These are phyloP conservation scores for Chaetomium olivaceum DNA, from an alignment of 2,329 filamentous ascomycete genomes.

Conservation along the genomic window DNA sequence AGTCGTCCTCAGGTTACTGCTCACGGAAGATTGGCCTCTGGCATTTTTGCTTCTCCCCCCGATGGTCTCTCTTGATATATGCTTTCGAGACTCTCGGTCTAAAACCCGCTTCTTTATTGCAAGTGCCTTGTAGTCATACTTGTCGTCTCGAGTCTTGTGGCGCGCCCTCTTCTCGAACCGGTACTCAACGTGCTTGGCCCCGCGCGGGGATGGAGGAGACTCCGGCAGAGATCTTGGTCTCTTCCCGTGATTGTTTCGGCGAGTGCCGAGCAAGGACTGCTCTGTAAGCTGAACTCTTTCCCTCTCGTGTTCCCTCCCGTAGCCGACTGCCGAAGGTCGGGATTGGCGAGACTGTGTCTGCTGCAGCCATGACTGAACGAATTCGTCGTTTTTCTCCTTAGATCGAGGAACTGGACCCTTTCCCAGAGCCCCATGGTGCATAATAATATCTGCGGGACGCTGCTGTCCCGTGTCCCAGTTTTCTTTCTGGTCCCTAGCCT, in stretches of 20 bases:
- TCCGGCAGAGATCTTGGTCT: constrained; percentile 19
- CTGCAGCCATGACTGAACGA: constrained; percentile 31
- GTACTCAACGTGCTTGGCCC: constrained; percentile 15
- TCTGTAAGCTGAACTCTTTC: background rate
- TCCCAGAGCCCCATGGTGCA: background rate
- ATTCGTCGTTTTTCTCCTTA: constrained; percentile 21
- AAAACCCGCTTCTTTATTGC: background rate
- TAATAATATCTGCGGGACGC: background rate
- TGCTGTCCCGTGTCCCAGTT: background rate
- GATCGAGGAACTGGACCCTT: background rate
- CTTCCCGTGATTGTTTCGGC: constrained; percentile 20
- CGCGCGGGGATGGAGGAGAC: constrained; percentile 26
- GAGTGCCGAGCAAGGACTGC: background rate
- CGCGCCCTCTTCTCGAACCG: constrained; percentile 54
- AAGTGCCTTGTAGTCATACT: constrained; percentile 44
- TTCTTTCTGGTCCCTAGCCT: background rate
- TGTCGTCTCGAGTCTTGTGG: constrained; percentile 57
- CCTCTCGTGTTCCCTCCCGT: constrained; percentile 2
- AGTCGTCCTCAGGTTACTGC: background rate
- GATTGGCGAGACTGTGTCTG: constrained; percentile 22
- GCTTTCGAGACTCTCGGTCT: background rate
- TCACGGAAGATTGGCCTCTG: background rate
- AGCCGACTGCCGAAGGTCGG: background rate
- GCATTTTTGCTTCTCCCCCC: background rate
- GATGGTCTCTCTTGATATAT: background rate